phyloP scores from a whole-genome alignment of 768 basidiomycete genomes.

The Lactifluus echinatus region DNA sequence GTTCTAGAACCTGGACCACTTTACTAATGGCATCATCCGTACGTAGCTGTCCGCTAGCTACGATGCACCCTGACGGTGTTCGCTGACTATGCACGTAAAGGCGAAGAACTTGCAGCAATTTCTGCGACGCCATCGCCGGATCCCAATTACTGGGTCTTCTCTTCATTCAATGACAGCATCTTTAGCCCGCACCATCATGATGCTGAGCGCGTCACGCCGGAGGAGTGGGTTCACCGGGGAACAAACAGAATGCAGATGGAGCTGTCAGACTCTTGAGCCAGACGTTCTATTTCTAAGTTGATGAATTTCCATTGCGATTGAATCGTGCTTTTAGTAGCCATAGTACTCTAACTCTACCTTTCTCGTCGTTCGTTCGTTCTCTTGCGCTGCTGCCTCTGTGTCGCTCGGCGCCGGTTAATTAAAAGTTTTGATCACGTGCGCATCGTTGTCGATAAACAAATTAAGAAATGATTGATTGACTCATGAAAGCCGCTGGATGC shows the following conservation, averaged over 20 bases:
- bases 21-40: constrained; percentile 63
- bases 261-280: constrained; percentile 5
- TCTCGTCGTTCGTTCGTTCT: no score
- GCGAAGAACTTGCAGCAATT: constrained; percentile 53
- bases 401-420: no score
- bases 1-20: constrained; percentile 57
- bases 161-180: constrained; percentile 47
- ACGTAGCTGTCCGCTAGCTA: constrained; percentile 21
- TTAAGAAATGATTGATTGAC: constrained; percentile 3
- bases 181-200: constrained; percentile 32
- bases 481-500: neutral
- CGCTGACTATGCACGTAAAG: constrained; percentile 25
- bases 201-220: constrained; percentile 40
- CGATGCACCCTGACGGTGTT: neutral
- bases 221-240: constrained; percentile 51
- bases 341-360: no score
- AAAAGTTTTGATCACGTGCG: constrained; percentile 1
- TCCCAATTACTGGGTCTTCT: constrained; percentile 52
- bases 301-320: neutral
- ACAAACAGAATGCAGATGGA: constrained; percentile 35
- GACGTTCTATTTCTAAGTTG: neutral
- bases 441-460: no score
- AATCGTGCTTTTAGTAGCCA: no score
- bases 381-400: no score
- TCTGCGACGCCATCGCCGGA: constrained; percentile 54